These are phyloP conservation scores for Pichia insulana DNA, from an alignment of 805 yeast species.

Conservation along the genomic window DNA sequence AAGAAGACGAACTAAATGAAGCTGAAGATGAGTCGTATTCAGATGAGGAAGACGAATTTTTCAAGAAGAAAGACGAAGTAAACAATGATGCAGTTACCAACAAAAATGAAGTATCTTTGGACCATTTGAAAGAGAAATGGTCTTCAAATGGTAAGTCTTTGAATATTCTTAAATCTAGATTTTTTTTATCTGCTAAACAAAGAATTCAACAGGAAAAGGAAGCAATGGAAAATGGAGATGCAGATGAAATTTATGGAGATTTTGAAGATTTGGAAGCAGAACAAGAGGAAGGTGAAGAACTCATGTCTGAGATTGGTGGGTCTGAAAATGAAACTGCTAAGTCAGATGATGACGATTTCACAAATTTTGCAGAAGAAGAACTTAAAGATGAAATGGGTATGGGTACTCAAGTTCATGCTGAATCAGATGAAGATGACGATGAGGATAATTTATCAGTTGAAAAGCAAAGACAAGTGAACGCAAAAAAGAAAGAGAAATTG, in stretches of 20 bases:
- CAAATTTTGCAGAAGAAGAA: conserved; percentile 48
- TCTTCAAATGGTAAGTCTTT: conserved; percentile 29
- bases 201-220: conserved; percentile 26
- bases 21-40: conserved; percentile 21
- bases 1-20: conserved; percentile 36
- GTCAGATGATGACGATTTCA: conserved; percentile 37
- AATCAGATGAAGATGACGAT: conserved; percentile 33
- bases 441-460: conserved; percentile 47
- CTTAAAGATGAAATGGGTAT: conserved; percentile 32
- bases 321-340: conserved; percentile 46
- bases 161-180: conserved; percentile 35
- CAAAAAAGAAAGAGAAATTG: conserved; percentile 81
- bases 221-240: conserved; percentile 19
- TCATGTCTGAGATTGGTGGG: conserved; percentile 34
- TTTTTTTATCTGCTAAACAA: conserved; percentile 46
- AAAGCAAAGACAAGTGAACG: conserved; percentile 71
- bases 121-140: conserved; percentile 40
- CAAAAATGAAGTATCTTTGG: conserved; percentile 28
- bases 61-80: conserved; percentile 39
- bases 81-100: conserved; percentile 30
- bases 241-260: conserved; percentile 28
- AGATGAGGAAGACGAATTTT: conserved; percentile 45
- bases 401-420: conserved; percentile 25
- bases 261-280: conserved; percentile 27
- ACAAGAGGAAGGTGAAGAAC: conserved; percentile 40